phyloP scores from a whole-genome alignment of 495 filamentous ascomycete genomes.

The Podospora sp. region DNA sequence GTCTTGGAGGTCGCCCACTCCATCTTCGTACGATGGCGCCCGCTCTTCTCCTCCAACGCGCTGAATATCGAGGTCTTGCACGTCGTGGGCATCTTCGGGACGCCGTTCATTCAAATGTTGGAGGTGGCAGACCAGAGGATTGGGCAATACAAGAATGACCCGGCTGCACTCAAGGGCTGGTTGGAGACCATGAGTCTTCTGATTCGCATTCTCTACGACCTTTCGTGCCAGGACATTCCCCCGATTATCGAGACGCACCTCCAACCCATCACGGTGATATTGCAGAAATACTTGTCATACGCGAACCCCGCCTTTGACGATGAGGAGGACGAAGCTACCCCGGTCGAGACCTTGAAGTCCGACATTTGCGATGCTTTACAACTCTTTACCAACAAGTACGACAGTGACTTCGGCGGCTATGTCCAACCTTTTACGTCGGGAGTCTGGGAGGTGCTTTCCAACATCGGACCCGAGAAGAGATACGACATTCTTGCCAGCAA shows the following conservation, averaged over 20 bases:
- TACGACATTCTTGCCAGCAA: conserved; percentile 96
- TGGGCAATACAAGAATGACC: conserved; percentile 72
- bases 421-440: conserved; percentile 80
- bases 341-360: conserved; percentile 81
- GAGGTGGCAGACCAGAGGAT: conserved; percentile 80
- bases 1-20: conserved; percentile 97
- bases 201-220: conserved; percentile 89
- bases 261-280: conserved; percentile 66
- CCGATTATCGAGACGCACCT: conserved; percentile 90
- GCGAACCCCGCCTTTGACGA: conserved; percentile 77
- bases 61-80: conserved; percentile 94
- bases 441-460: conserved; percentile 88
- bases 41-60: conserved; percentile 85
- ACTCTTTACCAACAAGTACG: conserved; percentile 88
- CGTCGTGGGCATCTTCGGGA: conserved; percentile 79
- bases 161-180: conserved; percentile 67
- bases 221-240: conserved; percentile 94
- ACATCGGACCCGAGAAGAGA: conserved; percentile 81
- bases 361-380: conserved; percentile 88
- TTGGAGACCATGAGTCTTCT: conserved; percentile 83
- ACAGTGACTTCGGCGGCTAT: conserved; percentile 82
- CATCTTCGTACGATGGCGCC: conserved; percentile 95
- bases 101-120: conserved; percentile 78
- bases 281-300: conserved; percentile 93
- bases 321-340: conserved; percentile 84